Percentiles rank a stretch among this genome's conserved stretches.
phyloP scores from a whole-genome alignment of 169 alveolate genomes.

The Plasmodium fragile region DNA sequence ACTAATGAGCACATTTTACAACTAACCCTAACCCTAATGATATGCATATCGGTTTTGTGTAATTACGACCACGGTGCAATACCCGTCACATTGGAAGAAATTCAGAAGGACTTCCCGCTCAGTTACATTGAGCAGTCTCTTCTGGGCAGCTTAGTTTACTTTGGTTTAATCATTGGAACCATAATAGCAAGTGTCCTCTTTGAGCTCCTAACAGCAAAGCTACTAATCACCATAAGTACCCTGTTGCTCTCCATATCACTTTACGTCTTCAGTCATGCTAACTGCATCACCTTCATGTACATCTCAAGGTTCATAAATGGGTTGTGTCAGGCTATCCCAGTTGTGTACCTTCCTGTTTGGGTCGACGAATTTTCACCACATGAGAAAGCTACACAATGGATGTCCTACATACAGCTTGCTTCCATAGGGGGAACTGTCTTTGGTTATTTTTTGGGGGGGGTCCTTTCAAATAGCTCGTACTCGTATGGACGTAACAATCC shows the following conservation, averaged over 20 bases:
- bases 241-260: conserved; percentile 76
- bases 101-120: conserved; percentile 77
- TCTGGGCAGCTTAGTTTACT: conserved; percentile 86
- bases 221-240: conserved; percentile 78
- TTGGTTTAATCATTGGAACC: conserved; percentile 85
- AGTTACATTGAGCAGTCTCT: conserved; percentile 80
- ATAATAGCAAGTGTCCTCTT: conserved; percentile 82
- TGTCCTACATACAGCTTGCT: conserved; percentile 94
- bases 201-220: conserved; percentile 78
- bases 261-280: conserved; percentile 80
- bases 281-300: conserved; percentile 83
- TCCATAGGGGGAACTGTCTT: conserved; percentile 90
- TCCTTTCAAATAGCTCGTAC: conserved; percentile 31
- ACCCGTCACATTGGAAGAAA: conserved; percentile 82
- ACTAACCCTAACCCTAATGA: conserved; percentile 54
- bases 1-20: conserved; percentile 3
- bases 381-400: conserved; percentile 92
- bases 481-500: conserved; percentile 2
- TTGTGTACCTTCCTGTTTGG: conserved; percentile 96
- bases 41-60: conserved; percentile 69
- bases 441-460: conserved; percentile 79
- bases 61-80: conserved; percentile 85
- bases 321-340: conserved; percentile 92
- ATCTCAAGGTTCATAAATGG: conserved; percentile 91
- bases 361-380: conserved; percentile 94